Evolutionary conservation across 2,329 filamentous ascomycete species (phyloP).

Genomic region (Exserohilum turcica): DNA sequence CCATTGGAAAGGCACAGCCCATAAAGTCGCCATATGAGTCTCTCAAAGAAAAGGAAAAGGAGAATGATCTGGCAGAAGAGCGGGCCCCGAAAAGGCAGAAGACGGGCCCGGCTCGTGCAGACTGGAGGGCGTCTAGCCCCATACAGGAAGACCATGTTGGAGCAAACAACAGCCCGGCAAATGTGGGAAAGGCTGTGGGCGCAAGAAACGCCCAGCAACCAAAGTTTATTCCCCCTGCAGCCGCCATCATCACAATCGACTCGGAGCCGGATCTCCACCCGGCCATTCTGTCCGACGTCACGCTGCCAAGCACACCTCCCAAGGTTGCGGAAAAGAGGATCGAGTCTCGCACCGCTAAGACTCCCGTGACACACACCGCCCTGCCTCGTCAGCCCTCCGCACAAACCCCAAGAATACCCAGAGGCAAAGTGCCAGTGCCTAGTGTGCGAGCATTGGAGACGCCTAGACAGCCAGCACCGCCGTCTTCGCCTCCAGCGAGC

Average conservation of each 20-base stretch:
- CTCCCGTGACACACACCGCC: conserved; percentile 6
- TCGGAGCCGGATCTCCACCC: conserved; percentile 39
- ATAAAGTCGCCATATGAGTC: conserved; percentile 71
- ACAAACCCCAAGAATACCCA: conserved; percentile 31
- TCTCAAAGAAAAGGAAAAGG: conserved; percentile 33
- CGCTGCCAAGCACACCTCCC: conserved; percentile 30
- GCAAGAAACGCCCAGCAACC: conserved; percentile 24
- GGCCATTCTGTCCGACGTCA: conserved; percentile 28
- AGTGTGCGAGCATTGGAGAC: conserved; percentile 29
- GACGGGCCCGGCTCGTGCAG: conserved; percentile 17
- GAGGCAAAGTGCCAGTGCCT: conserved; percentile 34
- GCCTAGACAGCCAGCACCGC: conserved; percentile 29
- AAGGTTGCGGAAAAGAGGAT: conserved; percentile 1
- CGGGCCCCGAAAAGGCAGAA: conserved; percentile 50
- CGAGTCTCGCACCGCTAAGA: neutral
- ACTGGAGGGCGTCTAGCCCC: conserved; percentile 24
- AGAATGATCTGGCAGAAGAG: conserved; percentile 40
- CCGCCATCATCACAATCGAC: conserved; percentile 44
- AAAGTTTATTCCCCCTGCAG: conserved; percentile 27
- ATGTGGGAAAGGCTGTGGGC: conserved; percentile 33
- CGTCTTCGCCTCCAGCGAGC: conserved; percentile 47
- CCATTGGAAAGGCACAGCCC: conserved; percentile 64
- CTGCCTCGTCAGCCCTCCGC: conserved; percentile 5
- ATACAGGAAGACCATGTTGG: conserved; percentile 12
- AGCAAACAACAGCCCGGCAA: conserved; percentile 22